Conservation (phyloP, 345 rosid species). For the Linum trigynum region DNA sequence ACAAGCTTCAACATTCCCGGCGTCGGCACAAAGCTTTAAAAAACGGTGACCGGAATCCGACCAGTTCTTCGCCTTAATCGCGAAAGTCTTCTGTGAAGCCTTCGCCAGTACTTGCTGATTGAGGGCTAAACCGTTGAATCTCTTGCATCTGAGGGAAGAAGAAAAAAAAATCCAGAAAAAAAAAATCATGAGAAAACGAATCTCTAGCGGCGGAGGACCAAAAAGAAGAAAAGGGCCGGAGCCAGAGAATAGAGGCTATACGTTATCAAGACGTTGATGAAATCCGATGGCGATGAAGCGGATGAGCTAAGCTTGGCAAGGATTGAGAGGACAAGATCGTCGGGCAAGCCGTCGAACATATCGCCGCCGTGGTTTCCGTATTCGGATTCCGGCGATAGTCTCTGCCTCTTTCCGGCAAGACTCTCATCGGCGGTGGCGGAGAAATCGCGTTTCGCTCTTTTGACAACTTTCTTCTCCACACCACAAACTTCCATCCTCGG, state of each 20-base stretch:
- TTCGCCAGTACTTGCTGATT: conserved; percentile 16
- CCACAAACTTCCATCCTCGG: not conserved
- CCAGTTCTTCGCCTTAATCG: conserved; percentile 21
- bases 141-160: conserved; percentile 20
- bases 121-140: conserved; percentile 16
- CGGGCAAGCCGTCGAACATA: conserved; percentile 21
- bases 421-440: not conserved
- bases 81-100: conserved; percentile 13
- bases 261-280: conserved; percentile 23
- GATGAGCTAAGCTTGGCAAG: conserved; percentile 17
- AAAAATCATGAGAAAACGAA: not conserved
- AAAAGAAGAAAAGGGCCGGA: not conserved
- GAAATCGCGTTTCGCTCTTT: not conserved
- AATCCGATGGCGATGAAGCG: conserved; percentile 18
- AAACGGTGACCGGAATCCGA: conserved; percentile 23
- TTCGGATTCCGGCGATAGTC: not conserved
- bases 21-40: conserved; percentile 21
- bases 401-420: not conserved
- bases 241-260: conserved; percentile 4
- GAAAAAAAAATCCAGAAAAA: not conserved
- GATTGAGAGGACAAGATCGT: conserved; percentile 21
- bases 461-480: not conserved
- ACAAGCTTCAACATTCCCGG: conserved; percentile 26
- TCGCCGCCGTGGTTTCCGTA: not conserved
- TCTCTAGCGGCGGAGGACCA: not conserved